Evolutionary conservation across 2,329 filamentous ascomycete genomes (phyloP).

Genomic region (Dendryphion nanum): DNA sequence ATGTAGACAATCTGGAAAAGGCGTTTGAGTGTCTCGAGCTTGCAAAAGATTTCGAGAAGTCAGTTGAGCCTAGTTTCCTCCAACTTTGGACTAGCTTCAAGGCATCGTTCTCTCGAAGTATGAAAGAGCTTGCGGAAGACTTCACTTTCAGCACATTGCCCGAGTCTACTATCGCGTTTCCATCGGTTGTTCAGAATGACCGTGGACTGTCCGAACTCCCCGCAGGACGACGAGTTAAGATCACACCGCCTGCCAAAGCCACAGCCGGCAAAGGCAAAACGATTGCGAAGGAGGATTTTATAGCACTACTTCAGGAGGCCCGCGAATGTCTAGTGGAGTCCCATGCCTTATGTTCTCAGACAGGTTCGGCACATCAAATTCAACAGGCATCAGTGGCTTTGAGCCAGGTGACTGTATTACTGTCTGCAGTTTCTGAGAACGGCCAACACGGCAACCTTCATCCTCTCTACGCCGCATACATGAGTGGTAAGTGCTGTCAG

Average conservation of each 20-base stretch:
- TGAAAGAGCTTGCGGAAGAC: slow-evolving; percentile 72
- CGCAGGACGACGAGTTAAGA: slow-evolving; percentile 13
- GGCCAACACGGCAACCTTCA: slow-evolving; percentile 34
- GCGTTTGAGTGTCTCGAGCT: slow-evolving; percentile 26
- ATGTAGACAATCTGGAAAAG: slow-evolving; percentile 29
- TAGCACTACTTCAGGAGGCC: slow-evolving; percentile 62
- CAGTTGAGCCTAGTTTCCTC: slow-evolving; percentile 46
- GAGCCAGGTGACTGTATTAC: slow-evolving; percentile 37
- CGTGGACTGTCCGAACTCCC: slow-evolving; percentile 21
- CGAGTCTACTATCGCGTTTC: slow-evolving; percentile 88
- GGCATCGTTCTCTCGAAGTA: slow-evolving; percentile 65
- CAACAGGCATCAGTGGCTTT: slow-evolving; percentile 46
- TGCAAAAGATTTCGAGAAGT: slow-evolving; percentile 22
- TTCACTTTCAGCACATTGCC: slow-evolving; percentile 86
- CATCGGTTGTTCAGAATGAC: slow-evolving; percentile 55
- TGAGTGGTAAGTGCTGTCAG: slow-evolving; percentile 26
- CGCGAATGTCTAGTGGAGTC: slow-evolving; percentile 65
- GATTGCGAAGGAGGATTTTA: slow-evolving; percentile 45
- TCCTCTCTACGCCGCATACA: slow-evolving; percentile 40
- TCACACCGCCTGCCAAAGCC: slow-evolving; percentile 6
- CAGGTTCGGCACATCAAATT: slow-evolving; percentile 57
- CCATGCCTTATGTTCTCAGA: slow-evolving; percentile 54
- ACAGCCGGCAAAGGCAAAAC: slow-evolving; percentile 25
- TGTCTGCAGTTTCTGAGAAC: slow-evolving; percentile 36
- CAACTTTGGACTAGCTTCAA: slow-evolving; percentile 63